Base-by-base conservation (phyloP, 2,329 filamentous ascomycete species). In the Rugonectria rugulosa region DNA sequence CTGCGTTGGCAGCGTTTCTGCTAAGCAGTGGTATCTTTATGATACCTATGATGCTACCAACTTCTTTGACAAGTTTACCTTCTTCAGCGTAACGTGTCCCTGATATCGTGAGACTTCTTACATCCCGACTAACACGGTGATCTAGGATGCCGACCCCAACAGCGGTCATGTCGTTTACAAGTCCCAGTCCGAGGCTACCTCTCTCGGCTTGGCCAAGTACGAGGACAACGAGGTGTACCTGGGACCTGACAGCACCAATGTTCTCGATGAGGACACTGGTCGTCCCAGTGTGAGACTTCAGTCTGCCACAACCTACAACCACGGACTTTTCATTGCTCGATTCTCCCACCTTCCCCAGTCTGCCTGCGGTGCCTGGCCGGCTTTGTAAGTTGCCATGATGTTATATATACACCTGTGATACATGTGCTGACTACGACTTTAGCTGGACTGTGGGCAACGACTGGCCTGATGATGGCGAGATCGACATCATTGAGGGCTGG, bases 351-450 rank as follows among this genome's bases (percentile, higher is more conserved):
- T 92, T 75, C 89, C 89, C 24, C 79, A 77, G 51, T 79, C 81
- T 9, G 76, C 79, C 37, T 92, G 89, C 64, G 89, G 90, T 45
- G 79, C 83, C 7, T 92, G 89, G 89, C 89, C 89, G 4, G 87
- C 88, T 74, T 80, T 88, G 80, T 84, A 75, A 73, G 75, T 67
- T 38, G 10, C 3, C 4, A 8, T 2, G 14, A 37, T 10, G n/a
- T 10, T 14, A 17, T 11, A 23, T 15, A 5, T 10, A 26, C 20
- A 15, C 27, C 15, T 27, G 15, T 19, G 12, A 2, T 23, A 11
- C 24, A 3, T 27, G 6, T 34, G n/a, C 56, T 56, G 19, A 43
- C n/a, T 34, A 40, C 14, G 19, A 5, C 1, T 37, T 1, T 29
- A 74, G 75, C 72, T 84, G 81, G 81, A 77, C 79, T 48, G 76